A percentile compares a stretch with the other conserved stretches of the same genome.
Conservation (phyloP, 1,139 yeast genomes). For the Diutina siamensis region DNA sequence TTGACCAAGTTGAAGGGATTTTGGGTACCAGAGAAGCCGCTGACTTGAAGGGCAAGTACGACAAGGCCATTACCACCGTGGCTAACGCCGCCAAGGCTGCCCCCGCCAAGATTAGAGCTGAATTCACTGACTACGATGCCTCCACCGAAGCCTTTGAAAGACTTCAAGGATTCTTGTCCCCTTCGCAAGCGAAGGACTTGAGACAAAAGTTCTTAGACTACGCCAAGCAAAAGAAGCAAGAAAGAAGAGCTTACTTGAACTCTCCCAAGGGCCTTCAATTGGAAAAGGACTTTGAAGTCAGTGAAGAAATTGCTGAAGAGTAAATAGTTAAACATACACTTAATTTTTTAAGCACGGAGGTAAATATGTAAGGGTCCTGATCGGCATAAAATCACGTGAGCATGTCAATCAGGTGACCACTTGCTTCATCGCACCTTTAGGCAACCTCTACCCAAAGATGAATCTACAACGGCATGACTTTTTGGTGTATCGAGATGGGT, state of each 20-base stretch:
- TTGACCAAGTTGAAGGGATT: neutral
- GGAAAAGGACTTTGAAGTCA: slow-evolving; percentile 3
- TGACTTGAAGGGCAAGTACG: slow-evolving; percentile 1
- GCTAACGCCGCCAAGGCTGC: neutral
- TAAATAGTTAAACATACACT: neutral
- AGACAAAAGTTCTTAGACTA: neutral
- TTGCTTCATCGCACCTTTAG: too few species aligned
- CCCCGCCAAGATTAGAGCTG: neutral
- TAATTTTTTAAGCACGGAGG: too few species aligned
- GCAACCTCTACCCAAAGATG: neutral
- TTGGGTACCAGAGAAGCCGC: slow-evolving; percentile 2
- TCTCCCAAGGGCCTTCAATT: neutral
- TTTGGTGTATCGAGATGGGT: slow-evolving; percentile 40
- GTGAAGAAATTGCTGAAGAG: neutral
- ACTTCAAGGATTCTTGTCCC: slow-evolving; percentile 1
- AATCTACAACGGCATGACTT: slow-evolving; percentile 37
- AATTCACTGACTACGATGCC: slow-evolving; percentile 1
- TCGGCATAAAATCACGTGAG: too few species aligned
- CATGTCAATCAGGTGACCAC: too few species aligned
- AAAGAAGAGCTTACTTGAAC: neutral
- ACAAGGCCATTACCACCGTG: neutral
- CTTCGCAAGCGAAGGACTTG: neutral
- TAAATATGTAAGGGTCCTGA: neutral
- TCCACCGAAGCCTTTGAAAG: neutral
- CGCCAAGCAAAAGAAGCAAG: neutral